These are phyloP conservation scores for Ganoderma leucocontextum DNA, from an alignment of 1,284 basidiomycete genomes.

Conservation along the genomic window DNA sequence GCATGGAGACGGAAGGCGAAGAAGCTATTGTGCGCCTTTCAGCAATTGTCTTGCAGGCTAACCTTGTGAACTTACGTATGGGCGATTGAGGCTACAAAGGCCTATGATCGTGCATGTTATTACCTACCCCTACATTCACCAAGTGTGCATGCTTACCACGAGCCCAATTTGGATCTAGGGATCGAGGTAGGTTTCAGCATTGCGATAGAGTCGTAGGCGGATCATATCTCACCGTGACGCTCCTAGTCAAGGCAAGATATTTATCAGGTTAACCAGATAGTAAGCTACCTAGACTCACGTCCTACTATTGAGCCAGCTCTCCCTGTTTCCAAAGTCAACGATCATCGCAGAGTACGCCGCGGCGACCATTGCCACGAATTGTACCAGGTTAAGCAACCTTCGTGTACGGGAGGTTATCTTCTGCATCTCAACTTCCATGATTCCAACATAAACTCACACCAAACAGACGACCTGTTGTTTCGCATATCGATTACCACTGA, in stretches of 20 bases:
- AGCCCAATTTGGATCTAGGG: conserved; percentile 23
- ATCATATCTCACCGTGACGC: conserved; percentile 17
- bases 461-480: conserved; percentile 16
- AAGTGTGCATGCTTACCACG: conserved; percentile 11
- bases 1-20: conserved; percentile 23
- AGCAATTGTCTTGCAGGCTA: background rate
- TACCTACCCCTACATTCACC: background rate
- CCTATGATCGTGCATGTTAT: background rate
- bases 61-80: conserved; percentile 18
- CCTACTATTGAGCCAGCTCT: conserved; percentile 14
- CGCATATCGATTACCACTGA: background rate
- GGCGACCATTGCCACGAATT: conserved; percentile 21
- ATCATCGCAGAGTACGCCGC: conserved; percentile 23
- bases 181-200: background rate
- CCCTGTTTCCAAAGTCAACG: conserved; percentile 16
- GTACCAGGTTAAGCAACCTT: conserved; percentile 22
- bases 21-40: conserved; percentile 10
- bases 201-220: background rate
- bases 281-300: conserved; percentile 13
- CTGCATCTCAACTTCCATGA: background rate
- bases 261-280: background rate
- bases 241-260: conserved; percentile 12
- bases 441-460: conserved; percentile 17
- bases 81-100: conserved; percentile 17
- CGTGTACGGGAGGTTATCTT: background rate